Base-by-base conservation (phyloP, 495 filamentous ascomycete species). In the Hyaloscypha finlandica region DNA sequence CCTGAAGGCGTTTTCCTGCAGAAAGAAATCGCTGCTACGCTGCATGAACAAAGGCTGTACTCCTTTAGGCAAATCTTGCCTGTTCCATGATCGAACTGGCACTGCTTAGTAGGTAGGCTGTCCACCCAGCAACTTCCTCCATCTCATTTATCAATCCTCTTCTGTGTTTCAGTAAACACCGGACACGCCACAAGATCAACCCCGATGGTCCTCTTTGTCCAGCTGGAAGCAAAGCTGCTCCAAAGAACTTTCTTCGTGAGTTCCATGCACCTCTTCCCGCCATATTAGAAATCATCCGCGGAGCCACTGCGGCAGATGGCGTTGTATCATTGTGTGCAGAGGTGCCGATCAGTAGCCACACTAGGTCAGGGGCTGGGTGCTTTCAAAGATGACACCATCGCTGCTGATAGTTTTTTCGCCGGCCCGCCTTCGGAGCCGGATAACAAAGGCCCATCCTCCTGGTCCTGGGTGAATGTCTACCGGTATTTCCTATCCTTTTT, bases 401-500 rank as follows among this genome's bases (percentile, higher is more conserved):
- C 42, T 19, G 42, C 9, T 48, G 16, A 37, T 12, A 37, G 12
- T 16, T 48, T 48, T 48, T 48, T 48, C 3, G 42, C 42, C 42
- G 42, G 42, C 42, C 42, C 42, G 16, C 42, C 42, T 19, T 48
- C 42, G 42, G 42, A 48, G 42, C 60, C 22, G 48, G 59, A 52
- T 29, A 25, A 64, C 19, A 55, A 59, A 66, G 37, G 55, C n/a
- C 45, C 8, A 25, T 39, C 16, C 33, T 12, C 9, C 58, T 56
- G 4, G 32, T 6, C 11, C 29, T 19, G 4, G 8, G 16, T 19
- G 42, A 19, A 48, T 59, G 2, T 59, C 39, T 66, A 25, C 30
- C n/a, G n/a, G n/a, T n/a, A n/a, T n/a, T 48, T 69, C 55, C n/a
- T 33, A 29, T 35, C 22, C 32, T 55, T 56, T 67, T 54, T 35